Percentiles rank a stretch among this genome's conserved stretches.
phyloP scores from a whole-genome alignment of 768 basidiomycete species.

The Mycena vulgaris region DNA sequence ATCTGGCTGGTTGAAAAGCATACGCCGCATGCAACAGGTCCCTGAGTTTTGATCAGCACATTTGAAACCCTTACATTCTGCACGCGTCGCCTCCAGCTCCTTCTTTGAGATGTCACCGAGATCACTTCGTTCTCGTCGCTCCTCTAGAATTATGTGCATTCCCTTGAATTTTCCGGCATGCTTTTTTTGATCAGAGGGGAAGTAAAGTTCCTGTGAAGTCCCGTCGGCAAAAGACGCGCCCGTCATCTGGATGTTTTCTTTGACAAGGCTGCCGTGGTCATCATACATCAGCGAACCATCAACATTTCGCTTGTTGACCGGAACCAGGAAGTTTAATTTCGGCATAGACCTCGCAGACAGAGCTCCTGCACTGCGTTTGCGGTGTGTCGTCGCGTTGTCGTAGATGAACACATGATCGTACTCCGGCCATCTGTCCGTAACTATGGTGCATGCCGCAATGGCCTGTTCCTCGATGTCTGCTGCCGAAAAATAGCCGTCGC shows the following conservation, averaged over 20 bases:
- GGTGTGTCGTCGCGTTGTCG: constrained; percentile 17
- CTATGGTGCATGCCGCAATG: constrained; percentile 42
- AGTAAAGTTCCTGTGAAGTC: constrained; percentile 37
- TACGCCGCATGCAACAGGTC: constrained; percentile 45
- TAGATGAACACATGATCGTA: constrained; percentile 36
- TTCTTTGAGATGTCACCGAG: not conserved
- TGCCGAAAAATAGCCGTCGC: constrained; percentile 44
- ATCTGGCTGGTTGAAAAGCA: constrained; percentile 45
- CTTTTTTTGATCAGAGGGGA: constrained; percentile 14
- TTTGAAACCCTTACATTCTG: constrained; percentile 38
- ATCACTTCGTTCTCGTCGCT: constrained; percentile 28
- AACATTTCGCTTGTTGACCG: constrained; percentile 2
- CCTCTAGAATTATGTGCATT: constrained; percentile 35
- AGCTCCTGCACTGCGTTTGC: constrained; percentile 41
- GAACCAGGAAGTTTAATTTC: constrained; percentile 25
- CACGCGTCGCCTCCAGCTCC: not conserved
- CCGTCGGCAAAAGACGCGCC: constrained; percentile 30
- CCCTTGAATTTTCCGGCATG: constrained; percentile 42
- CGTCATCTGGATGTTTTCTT: constrained; percentile 34
- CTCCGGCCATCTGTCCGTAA: constrained; percentile 41
- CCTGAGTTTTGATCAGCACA: constrained; percentile 39
- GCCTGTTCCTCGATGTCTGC: constrained; percentile 31
- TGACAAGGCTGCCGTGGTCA: not conserved
- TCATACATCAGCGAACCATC: constrained; percentile 7
- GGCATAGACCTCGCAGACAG: constrained; percentile 43